These are phyloP conservation scores for Pyrus hybrid DNA, from an alignment of 331 rosid species.

Conservation along the genomic window DNA sequence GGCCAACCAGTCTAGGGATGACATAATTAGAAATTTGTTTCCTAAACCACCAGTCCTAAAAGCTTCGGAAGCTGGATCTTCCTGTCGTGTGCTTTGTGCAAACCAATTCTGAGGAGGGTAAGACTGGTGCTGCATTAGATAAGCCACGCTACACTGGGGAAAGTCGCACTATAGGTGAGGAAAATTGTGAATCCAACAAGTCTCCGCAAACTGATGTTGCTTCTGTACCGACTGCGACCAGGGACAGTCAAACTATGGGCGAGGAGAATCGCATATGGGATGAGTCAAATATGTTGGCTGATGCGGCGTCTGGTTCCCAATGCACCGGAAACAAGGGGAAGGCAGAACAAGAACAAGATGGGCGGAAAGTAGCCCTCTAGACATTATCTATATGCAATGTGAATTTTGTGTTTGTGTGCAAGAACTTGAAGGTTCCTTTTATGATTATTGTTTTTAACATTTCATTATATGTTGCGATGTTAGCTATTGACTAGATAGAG, in stretches of 20 bases:
- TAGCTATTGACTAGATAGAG: neutral
- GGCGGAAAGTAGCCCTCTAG: neutral
- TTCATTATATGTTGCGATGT: no score
- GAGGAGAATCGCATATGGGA: neutral
- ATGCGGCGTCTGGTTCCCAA: neutral
- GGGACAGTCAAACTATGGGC: neutral
- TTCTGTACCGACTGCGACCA: neutral
- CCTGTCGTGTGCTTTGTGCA: no score
- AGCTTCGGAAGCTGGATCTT: neutral
- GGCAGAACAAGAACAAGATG: neutral
- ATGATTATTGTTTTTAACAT: neutral
- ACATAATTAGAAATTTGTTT: constrained; percentile 12
- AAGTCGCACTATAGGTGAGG: neutral
- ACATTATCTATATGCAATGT: neutral
- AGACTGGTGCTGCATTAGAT: neutral
- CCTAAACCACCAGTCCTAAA: neutral
- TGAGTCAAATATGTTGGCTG: neutral
- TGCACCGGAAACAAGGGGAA: neutral
- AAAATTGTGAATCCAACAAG: neutral
- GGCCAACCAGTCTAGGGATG: neutral
- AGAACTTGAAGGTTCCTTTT: neutral
- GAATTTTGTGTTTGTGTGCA: neutral
- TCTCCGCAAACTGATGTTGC: neutral
- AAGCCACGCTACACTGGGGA: neutral
- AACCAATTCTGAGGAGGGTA: neutral